phyloP scores from a whole-genome alignment of 192 early-diverging fungal species.

The Backusella luteola region DNA sequence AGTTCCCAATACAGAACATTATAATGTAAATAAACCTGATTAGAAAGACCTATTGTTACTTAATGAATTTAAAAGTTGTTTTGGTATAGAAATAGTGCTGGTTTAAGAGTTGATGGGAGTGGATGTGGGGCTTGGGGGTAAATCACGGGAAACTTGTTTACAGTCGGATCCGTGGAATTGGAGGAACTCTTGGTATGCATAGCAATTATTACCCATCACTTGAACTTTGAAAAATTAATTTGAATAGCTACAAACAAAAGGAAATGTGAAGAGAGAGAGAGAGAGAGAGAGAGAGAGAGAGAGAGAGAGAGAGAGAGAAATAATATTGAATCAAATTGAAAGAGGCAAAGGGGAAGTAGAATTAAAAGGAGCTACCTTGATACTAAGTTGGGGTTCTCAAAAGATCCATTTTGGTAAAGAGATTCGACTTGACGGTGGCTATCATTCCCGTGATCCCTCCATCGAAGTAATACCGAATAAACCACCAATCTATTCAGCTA shows the following conservation, averaged over 20 bases:
- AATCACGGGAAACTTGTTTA: not conserved
- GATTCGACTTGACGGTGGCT: not conserved
- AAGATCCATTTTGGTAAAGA: not conserved
- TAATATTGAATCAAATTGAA: not conserved
- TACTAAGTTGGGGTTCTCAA: not conserved
- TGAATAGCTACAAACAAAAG: not conserved
- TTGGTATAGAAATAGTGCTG: not conserved
- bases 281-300: no score
- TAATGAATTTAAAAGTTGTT: not conserved
- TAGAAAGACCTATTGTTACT: constrained; percentile 1
- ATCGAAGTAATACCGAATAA: not conserved
- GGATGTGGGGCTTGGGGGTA: not conserved
- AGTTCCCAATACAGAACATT: not conserved
- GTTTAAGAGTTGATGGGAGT: not conserved
- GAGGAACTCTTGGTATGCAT: not conserved
- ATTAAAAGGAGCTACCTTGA: not conserved
- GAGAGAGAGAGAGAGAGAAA: not conserved
- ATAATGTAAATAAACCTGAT: constrained; percentile 6
- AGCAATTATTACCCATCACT: no score
- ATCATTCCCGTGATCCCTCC: not conserved
- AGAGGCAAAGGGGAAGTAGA: not conserved
- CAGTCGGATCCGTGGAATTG: not conserved
- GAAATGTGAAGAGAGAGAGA: not conserved
- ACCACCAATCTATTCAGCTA: not conserved
- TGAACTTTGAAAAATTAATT: not conserved